A percentile compares a stretch with the other conserved stretches of the same genome.
These are phyloP conservation scores for Tylopilus intermedius DNA, from an alignment of 768 basidiomycete species.

Conservation along the genomic window DNA sequence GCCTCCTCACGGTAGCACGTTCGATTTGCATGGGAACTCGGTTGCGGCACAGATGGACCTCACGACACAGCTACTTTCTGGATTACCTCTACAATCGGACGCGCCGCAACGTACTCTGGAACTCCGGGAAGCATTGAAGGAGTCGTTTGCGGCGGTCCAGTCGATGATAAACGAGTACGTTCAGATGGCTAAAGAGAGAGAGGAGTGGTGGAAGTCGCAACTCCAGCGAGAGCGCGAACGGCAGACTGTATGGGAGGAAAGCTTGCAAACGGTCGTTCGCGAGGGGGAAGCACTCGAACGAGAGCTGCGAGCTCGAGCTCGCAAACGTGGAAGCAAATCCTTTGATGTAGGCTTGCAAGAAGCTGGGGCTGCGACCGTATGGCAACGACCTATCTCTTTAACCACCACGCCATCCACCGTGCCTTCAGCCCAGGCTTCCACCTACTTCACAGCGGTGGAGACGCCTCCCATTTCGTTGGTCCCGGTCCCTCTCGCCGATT, in stretches of 20 bases:
- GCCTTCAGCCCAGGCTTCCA: constrained; percentile 16
- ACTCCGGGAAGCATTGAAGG: constrained; percentile 51
- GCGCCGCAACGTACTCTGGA: constrained; percentile 26
- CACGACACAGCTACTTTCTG: constrained; percentile 57
- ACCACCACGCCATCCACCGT: constrained; percentile 5
- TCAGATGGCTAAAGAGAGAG: constrained; percentile 69
- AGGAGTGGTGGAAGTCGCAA: constrained; percentile 69
- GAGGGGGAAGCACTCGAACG: constrained; percentile 82
- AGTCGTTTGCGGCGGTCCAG: constrained; percentile 54
- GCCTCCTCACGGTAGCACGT: constrained; percentile 55
- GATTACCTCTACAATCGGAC: constrained; percentile 34
- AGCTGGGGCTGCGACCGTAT: constrained; percentile 15
- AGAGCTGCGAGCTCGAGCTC: constrained; percentile 61
- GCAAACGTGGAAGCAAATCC: constrained; percentile 55
- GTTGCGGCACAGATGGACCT: constrained; percentile 75
- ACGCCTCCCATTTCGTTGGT: constrained; percentile 12
- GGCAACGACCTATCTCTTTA: constrained; percentile 20
- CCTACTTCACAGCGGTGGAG: constrained; percentile 24
- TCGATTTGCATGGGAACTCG: constrained; percentile 67
- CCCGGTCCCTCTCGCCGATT: not conserved
- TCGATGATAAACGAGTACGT: constrained; percentile 62
- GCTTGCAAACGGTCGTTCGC: constrained; percentile 74
- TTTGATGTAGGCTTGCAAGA: constrained; percentile 36
- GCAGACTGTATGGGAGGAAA: constrained; percentile 84
- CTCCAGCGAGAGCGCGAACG: constrained; percentile 60